A percentile compares a stretch with the other conserved stretches of the same genome.
Conservation (phyloP, 2,329 filamentous ascomycete genomes). For the Colletotrichum cereale region DNA sequence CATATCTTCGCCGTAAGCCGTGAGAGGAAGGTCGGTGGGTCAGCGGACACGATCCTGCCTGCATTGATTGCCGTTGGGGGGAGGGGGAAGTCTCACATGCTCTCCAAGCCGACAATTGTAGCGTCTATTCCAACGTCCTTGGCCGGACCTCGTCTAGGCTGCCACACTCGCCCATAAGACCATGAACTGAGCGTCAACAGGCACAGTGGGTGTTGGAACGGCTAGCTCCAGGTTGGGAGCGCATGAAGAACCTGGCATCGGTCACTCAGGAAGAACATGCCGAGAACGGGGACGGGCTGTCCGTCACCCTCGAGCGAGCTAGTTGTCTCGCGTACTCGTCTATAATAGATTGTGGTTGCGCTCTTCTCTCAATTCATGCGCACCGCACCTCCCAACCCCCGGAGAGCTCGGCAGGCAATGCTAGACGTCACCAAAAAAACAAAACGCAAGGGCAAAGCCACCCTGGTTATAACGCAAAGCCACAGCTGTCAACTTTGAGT, state of each 20-base stretch:
- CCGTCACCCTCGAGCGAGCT: neutral
- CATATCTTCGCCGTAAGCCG: neutral
- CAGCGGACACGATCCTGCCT: neutral
- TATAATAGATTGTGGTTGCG: slow-evolving; percentile 11
- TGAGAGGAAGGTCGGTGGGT: neutral
- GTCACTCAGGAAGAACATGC: slow-evolving; percentile 4
- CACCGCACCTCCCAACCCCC: neutral
- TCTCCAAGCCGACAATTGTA: slow-evolving; percentile 12
- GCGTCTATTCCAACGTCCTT: neutral
- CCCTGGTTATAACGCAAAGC: neutral
- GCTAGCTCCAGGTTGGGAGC: neutral
- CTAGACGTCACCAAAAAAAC: neutral
- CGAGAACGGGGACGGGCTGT: neutral
- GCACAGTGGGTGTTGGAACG: neutral
- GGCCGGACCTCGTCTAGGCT: neutral
- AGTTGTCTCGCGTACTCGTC: neutral
- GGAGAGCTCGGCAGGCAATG: neutral
- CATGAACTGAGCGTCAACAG: slow-evolving; percentile 11
- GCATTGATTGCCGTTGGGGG: slow-evolving; percentile 8
- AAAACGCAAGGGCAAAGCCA: neutral
- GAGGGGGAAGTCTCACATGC: slow-evolving; percentile 21
- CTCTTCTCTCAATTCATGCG: neutral
- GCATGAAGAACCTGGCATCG: neutral
- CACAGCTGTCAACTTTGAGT: neutral
- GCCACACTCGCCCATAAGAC: slow-evolving; percentile 12